Evolutionary conservation across 495 filamentous ascomycete genomes (phyloP).

Genomic region (Neurospora sp.): DNA sequence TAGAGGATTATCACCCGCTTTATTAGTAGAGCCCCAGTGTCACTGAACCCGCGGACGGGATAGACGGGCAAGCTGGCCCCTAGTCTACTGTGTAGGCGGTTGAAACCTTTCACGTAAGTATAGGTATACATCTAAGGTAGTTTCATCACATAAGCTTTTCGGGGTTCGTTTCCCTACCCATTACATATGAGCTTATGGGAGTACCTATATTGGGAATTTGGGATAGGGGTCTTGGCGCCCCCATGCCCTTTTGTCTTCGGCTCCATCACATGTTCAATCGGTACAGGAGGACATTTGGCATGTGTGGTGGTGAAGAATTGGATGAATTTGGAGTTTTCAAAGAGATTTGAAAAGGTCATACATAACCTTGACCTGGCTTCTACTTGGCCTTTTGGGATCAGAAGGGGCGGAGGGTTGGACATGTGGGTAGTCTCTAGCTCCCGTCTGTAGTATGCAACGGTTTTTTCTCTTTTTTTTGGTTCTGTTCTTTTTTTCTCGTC

Average conservation of each 20-base stretch:
- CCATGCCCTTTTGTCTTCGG: background rate
- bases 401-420: background rate
- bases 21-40: background rate
- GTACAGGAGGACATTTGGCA: no score
- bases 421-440: background rate
- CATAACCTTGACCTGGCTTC: background rate
- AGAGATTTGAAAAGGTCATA: no score
- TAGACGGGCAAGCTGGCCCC: background rate
- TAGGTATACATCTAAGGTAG: no score
- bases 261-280: background rate
- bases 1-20: background rate
- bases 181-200: no score
- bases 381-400: background rate
- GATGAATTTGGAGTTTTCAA: background rate
- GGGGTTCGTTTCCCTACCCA: no score
- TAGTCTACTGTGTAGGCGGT: no score
- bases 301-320: background rate
- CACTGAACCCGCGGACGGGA: background rate
- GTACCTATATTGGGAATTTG: background rate
- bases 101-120: no score
- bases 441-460: background rate
- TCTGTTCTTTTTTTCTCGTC: background rate
- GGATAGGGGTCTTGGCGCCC: background rate
- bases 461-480: background rate
- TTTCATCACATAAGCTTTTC: no score